Conservation (phyloP, 1,139 yeast species). For the Ogataea hybrid region DNA sequence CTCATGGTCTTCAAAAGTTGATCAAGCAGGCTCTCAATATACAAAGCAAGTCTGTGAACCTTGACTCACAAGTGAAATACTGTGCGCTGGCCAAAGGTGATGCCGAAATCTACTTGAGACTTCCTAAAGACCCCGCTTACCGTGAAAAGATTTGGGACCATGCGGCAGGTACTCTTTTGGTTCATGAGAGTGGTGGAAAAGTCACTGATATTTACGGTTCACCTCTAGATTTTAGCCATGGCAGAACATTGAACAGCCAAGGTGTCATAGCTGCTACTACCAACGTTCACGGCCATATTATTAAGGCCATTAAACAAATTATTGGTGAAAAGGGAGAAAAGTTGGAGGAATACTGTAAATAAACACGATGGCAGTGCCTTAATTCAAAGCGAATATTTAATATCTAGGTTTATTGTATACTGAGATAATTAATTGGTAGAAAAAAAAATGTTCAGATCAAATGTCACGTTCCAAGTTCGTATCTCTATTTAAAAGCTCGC, state of each 20-base stretch:
- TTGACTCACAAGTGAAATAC: constrained; percentile 96
- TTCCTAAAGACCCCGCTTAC: constrained; percentile 74
- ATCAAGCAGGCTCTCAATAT: constrained; percentile 70
- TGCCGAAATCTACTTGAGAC: constrained; percentile 86
- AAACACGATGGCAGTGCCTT: background rate
- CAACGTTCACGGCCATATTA: constrained; percentile 58
- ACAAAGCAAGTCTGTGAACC: constrained; percentile 52
- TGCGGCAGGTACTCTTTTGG: constrained; percentile 89
- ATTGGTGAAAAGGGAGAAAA: constrained; percentile 33
- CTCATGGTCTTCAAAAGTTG: constrained; percentile 80
- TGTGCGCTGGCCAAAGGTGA: constrained; percentile 88
- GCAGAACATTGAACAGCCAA: constrained; percentile 75
- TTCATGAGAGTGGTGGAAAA: constrained; percentile 86
- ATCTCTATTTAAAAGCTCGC: constrained; percentile 39
- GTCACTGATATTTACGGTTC: constrained; percentile 83
- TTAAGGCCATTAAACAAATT: constrained; percentile 50
- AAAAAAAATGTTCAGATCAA: background rate
- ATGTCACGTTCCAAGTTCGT: constrained; percentile 23
- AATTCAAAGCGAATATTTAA: background rate
- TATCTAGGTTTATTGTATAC: background rate
- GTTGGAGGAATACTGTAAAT: constrained; percentile 25
- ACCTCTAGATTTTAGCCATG: constrained; percentile 79
- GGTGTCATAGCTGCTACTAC: constrained; percentile 91
- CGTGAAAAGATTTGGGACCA: constrained; percentile 99
- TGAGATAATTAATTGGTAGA: too few relatives aligned